phyloP scores from a whole-genome alignment of 208 protist species.

The Wallacemonas sp. region DNA sequence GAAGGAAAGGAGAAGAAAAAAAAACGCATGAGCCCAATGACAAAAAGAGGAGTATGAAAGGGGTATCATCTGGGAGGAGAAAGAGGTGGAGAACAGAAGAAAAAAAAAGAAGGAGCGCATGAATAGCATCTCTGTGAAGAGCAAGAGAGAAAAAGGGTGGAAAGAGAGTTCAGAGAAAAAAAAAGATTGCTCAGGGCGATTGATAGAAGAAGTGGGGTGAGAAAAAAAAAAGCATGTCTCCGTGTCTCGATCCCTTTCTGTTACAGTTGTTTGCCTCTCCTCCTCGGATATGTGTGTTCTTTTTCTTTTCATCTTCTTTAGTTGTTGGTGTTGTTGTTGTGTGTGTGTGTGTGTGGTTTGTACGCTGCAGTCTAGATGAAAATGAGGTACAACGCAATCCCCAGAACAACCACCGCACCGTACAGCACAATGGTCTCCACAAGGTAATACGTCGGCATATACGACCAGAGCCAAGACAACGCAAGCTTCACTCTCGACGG shows the following conservation, averaged over 20 bases:
- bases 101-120: not conserved
- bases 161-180: too few relatives aligned
- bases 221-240: too few relatives aligned
- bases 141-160: slow-evolving; percentile 3
- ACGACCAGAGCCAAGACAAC: not conserved
- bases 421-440: slow-evolving; percentile 29
- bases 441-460: slow-evolving; percentile 20
- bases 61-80: slow-evolving; percentile 1
- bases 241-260: too few relatives aligned
- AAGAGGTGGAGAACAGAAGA: slow-evolving; percentile 1
- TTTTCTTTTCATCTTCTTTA: not conserved
- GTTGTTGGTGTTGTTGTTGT: slow-evolving; percentile 6
- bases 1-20: not conserved
- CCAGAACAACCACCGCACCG: slow-evolving; percentile 16
- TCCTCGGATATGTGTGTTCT: not conserved
- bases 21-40: not conserved
- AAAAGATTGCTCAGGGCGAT: too few relatives aligned
- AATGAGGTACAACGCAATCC: not conserved
- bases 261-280: not conserved
- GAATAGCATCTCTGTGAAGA: not conserved
- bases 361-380: not conserved
- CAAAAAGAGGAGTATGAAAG: slow-evolving; percentile 2
- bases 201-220: too few relatives aligned
- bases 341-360: not conserved
- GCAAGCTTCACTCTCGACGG: not conserved